Percentiles rank a stretch among this genome's conserved stretches.
Conservation (phyloP, 164 flowering plant species). For the Stephania yunnanensis region DNA sequence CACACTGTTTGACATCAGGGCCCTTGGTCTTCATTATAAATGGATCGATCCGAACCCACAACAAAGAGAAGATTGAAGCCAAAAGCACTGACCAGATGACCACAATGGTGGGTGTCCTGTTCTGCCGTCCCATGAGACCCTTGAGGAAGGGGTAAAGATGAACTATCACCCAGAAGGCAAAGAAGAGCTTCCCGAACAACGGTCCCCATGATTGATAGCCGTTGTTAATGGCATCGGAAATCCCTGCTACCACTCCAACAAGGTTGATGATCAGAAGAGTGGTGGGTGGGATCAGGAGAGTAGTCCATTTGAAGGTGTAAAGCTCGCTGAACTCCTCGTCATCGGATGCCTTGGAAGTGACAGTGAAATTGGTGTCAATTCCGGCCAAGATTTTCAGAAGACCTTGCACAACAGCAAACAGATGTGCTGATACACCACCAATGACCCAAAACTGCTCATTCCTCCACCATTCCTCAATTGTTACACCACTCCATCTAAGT, state of each 20-base stretch:
- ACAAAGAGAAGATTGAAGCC: slow-evolving; percentile 87
- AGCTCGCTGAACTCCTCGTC: slow-evolving; percentile 81
- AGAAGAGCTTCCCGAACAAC: slow-evolving; percentile 78
- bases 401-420: slow-evolving; percentile 76
- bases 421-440: slow-evolving; percentile 80
- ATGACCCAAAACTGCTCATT: slow-evolving; percentile 94
- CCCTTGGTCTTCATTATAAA: slow-evolving; percentile 76
- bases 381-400: slow-evolving; percentile 72
- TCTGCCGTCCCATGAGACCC: slow-evolving; percentile 88
- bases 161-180: slow-evolving; percentile 77
- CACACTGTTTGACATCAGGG: slow-evolving; percentile 67
- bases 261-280: slow-evolving; percentile 74
- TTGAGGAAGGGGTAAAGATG: slow-evolving; percentile 90
- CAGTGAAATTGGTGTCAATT: slow-evolving; percentile 79
- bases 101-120: slow-evolving; percentile 86
- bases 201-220: slow-evolving; percentile 87
- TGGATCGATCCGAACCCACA: slow-evolving; percentile 88
- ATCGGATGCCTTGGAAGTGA: slow-evolving; percentile 65
- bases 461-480: slow-evolving; percentile 94
- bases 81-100: slow-evolving; percentile 80
- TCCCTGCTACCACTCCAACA: slow-evolving; percentile 79
- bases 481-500: slow-evolving; percentile 85
- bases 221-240: slow-evolving; percentile 88
- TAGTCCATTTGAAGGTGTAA: slow-evolving; percentile 80
- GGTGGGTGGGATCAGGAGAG: slow-evolving; percentile 80